These are phyloP conservation scores for Aureobasidium sp. DNA, from an alignment of 2,329 filamentous ascomycete species.

Conservation along the genomic window DNA sequence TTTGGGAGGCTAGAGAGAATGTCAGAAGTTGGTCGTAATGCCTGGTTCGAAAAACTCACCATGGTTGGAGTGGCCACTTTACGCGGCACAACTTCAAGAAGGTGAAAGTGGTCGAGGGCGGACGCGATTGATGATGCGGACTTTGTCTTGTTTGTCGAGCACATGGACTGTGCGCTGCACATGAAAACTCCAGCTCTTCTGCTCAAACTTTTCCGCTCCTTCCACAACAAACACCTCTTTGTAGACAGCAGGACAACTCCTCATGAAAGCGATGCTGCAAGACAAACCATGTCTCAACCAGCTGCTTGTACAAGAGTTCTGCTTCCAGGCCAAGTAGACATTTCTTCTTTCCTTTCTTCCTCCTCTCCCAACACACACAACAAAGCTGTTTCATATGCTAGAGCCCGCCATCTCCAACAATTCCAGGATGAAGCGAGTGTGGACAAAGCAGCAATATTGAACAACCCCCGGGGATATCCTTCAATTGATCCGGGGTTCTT, in stretches of 20 bases:
- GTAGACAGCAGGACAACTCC: neutral
- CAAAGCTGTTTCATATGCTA: slow-evolving; percentile 33
- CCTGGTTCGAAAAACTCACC: neutral
- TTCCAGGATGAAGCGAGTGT: slow-evolving; percentile 31
- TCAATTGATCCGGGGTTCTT: neutral
- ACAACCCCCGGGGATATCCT: slow-evolving; percentile 12
- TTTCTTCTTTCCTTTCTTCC: neutral
- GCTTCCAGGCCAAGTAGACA: neutral
- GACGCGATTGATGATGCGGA: slow-evolving; percentile 2
- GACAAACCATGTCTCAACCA: neutral
- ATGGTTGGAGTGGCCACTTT: neutral
- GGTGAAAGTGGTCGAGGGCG: neutral
- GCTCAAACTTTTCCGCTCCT: neutral
- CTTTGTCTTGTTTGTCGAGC: slow-evolving; percentile 5
- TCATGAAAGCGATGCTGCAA: neutral
- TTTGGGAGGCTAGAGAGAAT: slow-evolving; percentile 14
- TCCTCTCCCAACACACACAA: neutral
- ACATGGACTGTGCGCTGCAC: neutral
- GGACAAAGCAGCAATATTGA: slow-evolving; percentile 33
- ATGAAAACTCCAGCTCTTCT: neutral
- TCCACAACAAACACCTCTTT: neutral
- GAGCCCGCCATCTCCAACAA: slow-evolving; percentile 31
- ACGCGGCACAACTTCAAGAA: neutral
- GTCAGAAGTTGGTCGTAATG: neutral
- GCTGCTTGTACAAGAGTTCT: neutral